These are phyloP conservation scores for Penicillium sp. DNA, from an alignment of 2,329 filamentous ascomycete genomes.

Conservation along the genomic window DNA sequence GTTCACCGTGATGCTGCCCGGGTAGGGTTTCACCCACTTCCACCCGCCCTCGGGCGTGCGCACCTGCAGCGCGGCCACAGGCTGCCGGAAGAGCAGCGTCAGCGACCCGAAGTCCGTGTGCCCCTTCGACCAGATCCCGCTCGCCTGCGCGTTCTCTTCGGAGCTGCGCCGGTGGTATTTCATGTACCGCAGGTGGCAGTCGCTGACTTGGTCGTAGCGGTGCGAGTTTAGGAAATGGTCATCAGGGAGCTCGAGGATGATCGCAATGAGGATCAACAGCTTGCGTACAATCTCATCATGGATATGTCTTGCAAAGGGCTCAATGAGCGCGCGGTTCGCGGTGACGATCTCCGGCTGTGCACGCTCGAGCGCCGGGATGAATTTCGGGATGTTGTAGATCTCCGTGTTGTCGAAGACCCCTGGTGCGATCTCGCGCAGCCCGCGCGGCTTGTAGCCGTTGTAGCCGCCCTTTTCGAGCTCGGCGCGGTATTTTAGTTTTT, in stretches of 20 bases:
- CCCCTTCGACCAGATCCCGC: neutral
- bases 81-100: conserved; percentile 63
- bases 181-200: neutral
- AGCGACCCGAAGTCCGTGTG: conserved; percentile 56
- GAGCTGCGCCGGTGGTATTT: neutral
- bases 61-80: conserved; percentile 62
- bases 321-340: neutral
- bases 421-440: neutral
- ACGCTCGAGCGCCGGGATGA: neutral
- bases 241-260: neutral
- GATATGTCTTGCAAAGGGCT: neutral
- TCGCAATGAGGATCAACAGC: neutral
- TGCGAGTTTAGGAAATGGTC: neutral
- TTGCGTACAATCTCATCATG: neutral
- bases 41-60: conserved; percentile 50
- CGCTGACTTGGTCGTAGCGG: neutral
- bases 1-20: conserved; percentile 57
- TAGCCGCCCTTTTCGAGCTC: conserved; percentile 58
- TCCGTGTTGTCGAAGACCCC: neutral
- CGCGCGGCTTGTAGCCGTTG: conserved; percentile 56
- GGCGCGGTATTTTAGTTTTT: conserved; percentile 61
- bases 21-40: conserved; percentile 55
- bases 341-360: neutral
- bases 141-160: neutral
- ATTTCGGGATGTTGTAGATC: conserved; percentile 3